phyloP scores from a whole-genome alignment of 331 rosid genomes.

The Rhamnella rubrinervis region DNA sequence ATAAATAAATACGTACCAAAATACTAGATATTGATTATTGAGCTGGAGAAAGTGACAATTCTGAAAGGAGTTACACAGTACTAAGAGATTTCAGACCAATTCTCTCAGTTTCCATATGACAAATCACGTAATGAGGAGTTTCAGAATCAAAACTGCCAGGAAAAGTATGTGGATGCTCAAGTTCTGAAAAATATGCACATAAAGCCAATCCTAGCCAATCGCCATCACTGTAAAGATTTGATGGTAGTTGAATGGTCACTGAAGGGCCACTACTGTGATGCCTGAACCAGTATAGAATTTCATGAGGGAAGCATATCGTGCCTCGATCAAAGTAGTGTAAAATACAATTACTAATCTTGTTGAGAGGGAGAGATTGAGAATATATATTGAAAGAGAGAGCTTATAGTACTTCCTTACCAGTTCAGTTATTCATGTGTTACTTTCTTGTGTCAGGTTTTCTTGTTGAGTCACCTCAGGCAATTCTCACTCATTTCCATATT shows the following conservation, averaged over 20 bases:
- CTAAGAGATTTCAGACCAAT: background rate
- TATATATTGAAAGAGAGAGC: background rate
- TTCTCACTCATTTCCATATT: too few species aligned
- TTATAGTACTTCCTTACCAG: background rate
- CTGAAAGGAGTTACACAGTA: too few species aligned
- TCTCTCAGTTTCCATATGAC: conserved; percentile 3
- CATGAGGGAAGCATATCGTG: background rate
- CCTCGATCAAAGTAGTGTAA: background rate
- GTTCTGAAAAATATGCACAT: conserved; percentile 1
- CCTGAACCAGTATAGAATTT: background rate
- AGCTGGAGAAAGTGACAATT: too few species aligned
- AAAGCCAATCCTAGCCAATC: conserved; percentile 13
- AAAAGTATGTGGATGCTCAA: background rate
- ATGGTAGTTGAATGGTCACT: background rate
- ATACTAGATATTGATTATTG: too few species aligned
- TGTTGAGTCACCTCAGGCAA: background rate
- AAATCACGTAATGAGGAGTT: conserved; percentile 8
- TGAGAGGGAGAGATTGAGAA: background rate
- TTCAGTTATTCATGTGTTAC: background rate
- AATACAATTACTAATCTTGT: background rate
- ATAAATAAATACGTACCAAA: too few species aligned
- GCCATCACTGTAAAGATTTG: background rate
- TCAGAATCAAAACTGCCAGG: too few species aligned
- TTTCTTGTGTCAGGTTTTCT: background rate
- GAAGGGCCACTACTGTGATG: background rate